Evolutionary conservation across 176 grass and related monocot genomes (phyloP), one percentile per base, ranked within the genome.

Genomic region (Phoenix roebelenii): DNA sequence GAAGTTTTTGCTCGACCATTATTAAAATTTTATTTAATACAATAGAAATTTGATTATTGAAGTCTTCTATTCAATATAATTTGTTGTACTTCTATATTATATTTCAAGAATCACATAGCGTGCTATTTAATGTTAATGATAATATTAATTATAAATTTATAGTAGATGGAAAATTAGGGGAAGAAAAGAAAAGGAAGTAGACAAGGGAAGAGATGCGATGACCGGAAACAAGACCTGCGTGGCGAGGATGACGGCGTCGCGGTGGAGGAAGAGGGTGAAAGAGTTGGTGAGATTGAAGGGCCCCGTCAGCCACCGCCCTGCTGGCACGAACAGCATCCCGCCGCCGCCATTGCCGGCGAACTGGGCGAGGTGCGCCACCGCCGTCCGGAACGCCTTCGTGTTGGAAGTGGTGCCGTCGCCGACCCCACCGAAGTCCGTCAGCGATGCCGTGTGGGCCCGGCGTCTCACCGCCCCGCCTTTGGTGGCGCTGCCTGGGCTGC

Each of bases 241-340:
- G 0, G 50, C 94, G 49, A 98, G 87, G 72, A 98, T 75, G 73
- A 85, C 84, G 49, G 94, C 94, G 44, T 81, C 74, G 3, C 22
- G 44, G 81, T 98, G 18, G 16, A 98, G 76, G 64, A 81, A 98
- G 64, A 98, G 81, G 1, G 88, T 98, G 81, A 98, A 98, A 66
- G 70, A 78, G 73, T 81, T 92, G 16, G 88, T 98, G 22, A 92
- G 84, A 76, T 92, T 98, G 72, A 98, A 98, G 0, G 93, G 93
- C 35, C 84, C 93, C 3, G 93, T 98, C 4, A 98, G 76, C 93
- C 93, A 98, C 74, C 59, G 71, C 23, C 94, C 94, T 1, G 82
- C 67, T 24, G 93, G 88, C 15, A 98, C 82, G 65, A 79, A 89
- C 5, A 89, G 81, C 87, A 89, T 85, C 23, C 59, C 84, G 3